phyloP scores from a whole-genome alignment of 495 filamentous ascomycete species.

The Cetradonia linearis region DNA sequence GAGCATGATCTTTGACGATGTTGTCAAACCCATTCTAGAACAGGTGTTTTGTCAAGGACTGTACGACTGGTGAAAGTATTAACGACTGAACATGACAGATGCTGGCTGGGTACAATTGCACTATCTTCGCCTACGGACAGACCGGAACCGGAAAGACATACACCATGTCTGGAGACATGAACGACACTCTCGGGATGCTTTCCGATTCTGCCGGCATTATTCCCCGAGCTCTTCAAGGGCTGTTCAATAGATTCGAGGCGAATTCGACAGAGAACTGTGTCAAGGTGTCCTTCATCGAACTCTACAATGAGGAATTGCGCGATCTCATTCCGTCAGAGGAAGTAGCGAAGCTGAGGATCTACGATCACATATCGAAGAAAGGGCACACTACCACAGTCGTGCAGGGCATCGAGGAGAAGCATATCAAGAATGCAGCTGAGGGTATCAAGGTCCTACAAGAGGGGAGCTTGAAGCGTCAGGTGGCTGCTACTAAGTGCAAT shows the following conservation, averaged over 20 bases:
- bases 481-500: constrained; percentile 96
- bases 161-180: constrained; percentile 98
- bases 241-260: constrained; percentile 71
- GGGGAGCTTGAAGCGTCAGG: constrained; percentile 90
- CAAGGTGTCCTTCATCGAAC: constrained; percentile 95
- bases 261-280: constrained; percentile 76
- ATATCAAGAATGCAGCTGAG: constrained; percentile 72
- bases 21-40: constrained; percentile 80
- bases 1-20: constrained; percentile 82
- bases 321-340: constrained; percentile 80
- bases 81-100: constrained; percentile 46
- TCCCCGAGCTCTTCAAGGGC: constrained; percentile 71
- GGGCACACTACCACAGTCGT: constrained; percentile 71
- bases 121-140: constrained; percentile 96
- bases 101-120: constrained; percentile 90
- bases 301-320: constrained; percentile 94
- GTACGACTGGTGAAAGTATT: constrained; percentile 12
- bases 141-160: constrained; percentile 98
- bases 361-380: constrained; percentile 77
- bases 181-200: constrained; percentile 70
- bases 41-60: constrained; percentile 47
- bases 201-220: constrained; percentile 92
- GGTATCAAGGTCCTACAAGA: constrained; percentile 79
- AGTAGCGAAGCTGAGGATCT: constrained; percentile 81
- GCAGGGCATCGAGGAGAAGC: constrained; percentile 93